A percentile compares a stretch with the other conserved stretches of the same genome.
Evolutionary conservation across 164 flowering plant genomes (phyloP).

Genomic region (Chimonanthus salicifolius): DNA sequence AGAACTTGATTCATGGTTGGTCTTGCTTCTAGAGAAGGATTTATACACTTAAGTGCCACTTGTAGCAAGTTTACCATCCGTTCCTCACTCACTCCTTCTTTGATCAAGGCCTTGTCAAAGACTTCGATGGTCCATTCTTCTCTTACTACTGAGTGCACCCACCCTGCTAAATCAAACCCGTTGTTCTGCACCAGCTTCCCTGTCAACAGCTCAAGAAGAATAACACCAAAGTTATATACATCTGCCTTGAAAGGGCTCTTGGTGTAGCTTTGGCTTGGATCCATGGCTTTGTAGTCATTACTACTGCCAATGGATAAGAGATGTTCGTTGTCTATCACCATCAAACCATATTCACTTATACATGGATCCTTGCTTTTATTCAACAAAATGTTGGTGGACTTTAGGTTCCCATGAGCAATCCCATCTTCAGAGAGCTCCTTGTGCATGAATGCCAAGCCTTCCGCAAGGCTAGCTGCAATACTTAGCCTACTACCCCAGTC

Average conservation of each 20-base stretch:
- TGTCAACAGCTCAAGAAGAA: slow-evolving; percentile 67
- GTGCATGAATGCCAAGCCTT: slow-evolving; percentile 55
- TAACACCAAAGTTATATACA: slow-evolving; percentile 43
- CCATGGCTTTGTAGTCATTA: slow-evolving; percentile 9
- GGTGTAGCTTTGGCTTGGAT: not conserved
- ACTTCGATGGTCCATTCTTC: slow-evolving; percentile 80
- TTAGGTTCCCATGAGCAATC: slow-evolving; percentile 65
- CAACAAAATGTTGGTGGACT: slow-evolving; percentile 63
- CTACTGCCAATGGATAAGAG: slow-evolving; percentile 9
- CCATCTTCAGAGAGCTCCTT: slow-evolving; percentile 30
- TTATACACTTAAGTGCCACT: slow-evolving; percentile 56
- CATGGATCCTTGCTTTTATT: slow-evolving; percentile 45
- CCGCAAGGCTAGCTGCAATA: slow-evolving; percentile 42
- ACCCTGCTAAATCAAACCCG: slow-evolving; percentile 46
- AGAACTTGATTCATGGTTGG: slow-evolving; percentile 51
- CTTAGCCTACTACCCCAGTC: slow-evolving; percentile 58
- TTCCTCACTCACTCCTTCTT: slow-evolving; percentile 55
- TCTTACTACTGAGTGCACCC: slow-evolving; percentile 55
- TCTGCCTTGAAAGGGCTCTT: slow-evolving; percentile 34
- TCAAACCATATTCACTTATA: slow-evolving; percentile 59
- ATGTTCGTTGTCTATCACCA: slow-evolving; percentile 26
- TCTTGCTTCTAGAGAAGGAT: slow-evolving; percentile 36
- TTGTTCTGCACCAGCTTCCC: slow-evolving; percentile 49
- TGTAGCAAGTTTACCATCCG: slow-evolving; percentile 62
- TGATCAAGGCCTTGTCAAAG: slow-evolving; percentile 38